A percentile compares a stretch with the other conserved stretches of the same genome.
phyloP scores from a whole-genome alignment of 139 green algal species.

The Chlorella sorokiniana region DNA sequence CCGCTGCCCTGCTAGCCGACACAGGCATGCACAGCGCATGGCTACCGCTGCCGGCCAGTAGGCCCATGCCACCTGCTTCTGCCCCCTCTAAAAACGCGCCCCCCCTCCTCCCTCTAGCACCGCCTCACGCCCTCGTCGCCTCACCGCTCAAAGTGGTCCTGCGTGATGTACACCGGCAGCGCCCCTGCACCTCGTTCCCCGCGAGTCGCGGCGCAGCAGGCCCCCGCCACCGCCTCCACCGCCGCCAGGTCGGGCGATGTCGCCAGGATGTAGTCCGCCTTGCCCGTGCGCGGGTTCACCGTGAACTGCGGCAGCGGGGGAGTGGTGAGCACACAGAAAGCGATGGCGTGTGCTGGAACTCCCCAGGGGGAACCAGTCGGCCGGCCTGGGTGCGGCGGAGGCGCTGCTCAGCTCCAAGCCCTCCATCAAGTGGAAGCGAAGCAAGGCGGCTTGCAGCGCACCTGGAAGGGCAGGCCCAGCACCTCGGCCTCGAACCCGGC shows the following conservation, averaged over 20 bases:
- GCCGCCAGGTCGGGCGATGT: conserved; percentile 33
- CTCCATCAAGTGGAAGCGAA: too few species aligned
- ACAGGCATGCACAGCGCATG: too few species aligned
- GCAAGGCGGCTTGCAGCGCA: neutral
- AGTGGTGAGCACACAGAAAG: neutral
- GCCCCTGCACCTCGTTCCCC: conserved; percentile 20
- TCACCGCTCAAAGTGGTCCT: conserved; percentile 35
- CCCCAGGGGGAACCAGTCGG: too few species aligned
- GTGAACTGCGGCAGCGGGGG: conserved; percentile 28
- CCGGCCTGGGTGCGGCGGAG: too few species aligned
- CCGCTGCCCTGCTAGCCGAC: too few species aligned
- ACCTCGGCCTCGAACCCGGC: conserved; percentile 25
- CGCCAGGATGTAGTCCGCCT: conserved; percentile 38
- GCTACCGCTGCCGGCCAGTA: too few species aligned
- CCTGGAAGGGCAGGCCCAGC: conserved; percentile 27
- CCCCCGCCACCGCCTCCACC: conserved; percentile 28
- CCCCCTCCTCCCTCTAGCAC: too few species aligned
- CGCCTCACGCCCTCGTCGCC: neutral
- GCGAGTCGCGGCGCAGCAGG: conserved; percentile 20
- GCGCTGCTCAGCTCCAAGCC: too few species aligned
- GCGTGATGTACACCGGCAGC: conserved; percentile 40
- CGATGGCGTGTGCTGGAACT: too few species aligned
- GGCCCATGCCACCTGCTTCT: too few species aligned
- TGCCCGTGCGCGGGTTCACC: conserved; percentile 24
- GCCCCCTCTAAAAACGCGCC: too few species aligned